Evolutionary conservation across 1,284 basidiomycete species (phyloP), one percentile per base, ranked within the genome.

Genomic region (Fomitopsis palustris): DNA sequence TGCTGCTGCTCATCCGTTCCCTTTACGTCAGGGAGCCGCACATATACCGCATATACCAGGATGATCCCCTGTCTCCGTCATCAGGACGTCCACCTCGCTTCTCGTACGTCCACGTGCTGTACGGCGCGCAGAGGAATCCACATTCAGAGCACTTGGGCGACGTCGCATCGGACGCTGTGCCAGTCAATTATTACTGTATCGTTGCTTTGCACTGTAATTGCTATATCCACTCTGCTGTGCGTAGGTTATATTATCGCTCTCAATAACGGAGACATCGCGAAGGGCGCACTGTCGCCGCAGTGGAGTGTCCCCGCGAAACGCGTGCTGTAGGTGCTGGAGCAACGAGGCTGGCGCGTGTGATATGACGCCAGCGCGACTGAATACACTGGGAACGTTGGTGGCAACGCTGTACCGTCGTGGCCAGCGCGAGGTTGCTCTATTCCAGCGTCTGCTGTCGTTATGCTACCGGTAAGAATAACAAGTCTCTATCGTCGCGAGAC

Each of bases 371-470:
- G 31, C 35, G n/a, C 17, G 9, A 29, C 23, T 38, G 38, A 45
- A 52, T 38, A 52, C 29, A 29, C 42, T 41, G 27, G 38, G 38
- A 52, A 38, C 47, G 38, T 33, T 8, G 42, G 23, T 62, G 61
- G 45, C 62, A 62, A 64, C 54, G 65, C 65, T 61, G 61, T 31
- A 37, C 53, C 51, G 65, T 66, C 66, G 63, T 68, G 67, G 65
- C 62, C 55, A 53, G 64, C 58, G 64, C 56, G 62, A 66, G 67
- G 67, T 64, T 49, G 37, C 38, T 55, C 57, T 5, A 41, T 9
- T 19, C 41, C 37, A 25, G 39, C 29, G 29, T 55, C 38, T 45
- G 12, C 19, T 39, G 54, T 55, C 31, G 39, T 33, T 55, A 55
- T 55, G 54, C 54, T 55, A 39, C 54, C 39, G 54, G 41, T 35